Percentiles rank a stretch among this genome's conserved stretches.
Conservation (phyloP, 805 yeast species). For the Ogataea nitratoaversa region DNA sequence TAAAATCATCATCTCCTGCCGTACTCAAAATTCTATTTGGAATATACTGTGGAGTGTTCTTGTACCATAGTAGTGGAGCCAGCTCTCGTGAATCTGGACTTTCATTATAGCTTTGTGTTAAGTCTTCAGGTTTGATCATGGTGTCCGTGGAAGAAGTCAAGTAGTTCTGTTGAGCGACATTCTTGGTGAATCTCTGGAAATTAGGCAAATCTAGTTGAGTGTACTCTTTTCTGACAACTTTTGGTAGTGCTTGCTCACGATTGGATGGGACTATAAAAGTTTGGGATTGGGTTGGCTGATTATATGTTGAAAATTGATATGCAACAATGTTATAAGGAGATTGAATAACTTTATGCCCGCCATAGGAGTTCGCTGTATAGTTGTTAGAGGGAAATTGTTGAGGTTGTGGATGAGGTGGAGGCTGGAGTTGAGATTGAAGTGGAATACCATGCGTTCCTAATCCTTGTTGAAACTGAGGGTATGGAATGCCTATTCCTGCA, state of each 20-base stretch:
- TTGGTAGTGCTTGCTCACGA: constrained; percentile 30
- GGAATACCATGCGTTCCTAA: no score
- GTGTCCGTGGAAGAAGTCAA: constrained; percentile 13
- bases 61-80: constrained; percentile 55
- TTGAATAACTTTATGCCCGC: constrained; percentile 27
- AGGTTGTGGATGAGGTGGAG: constrained; percentile 4
- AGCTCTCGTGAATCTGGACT: constrained; percentile 4
- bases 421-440: background rate
- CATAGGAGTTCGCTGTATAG: constrained; percentile 8
- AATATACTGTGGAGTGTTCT: constrained; percentile 57
- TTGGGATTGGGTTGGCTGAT: constrained; percentile 28
- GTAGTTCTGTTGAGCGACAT: constrained; percentile 18
- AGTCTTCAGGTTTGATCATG: constrained; percentile 19
- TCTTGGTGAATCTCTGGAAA: constrained; percentile 24
- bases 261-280: constrained; percentile 35
- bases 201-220: constrained; percentile 30
- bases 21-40: constrained; percentile 34
- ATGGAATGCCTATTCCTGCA: background rate
- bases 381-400: constrained; percentile 4
- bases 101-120: constrained; percentile 3
- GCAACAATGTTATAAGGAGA: constrained; percentile 29
- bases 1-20: constrained; percentile 8
- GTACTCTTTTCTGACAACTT: constrained; percentile 31
- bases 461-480: background rate
- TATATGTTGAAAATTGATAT: constrained; percentile 29